Percentiles rank a stretch among this genome's conserved stretches.
Conservation (phyloP, 2,329 filamentous ascomycete species). For the Sphaerulina musiva region DNA sequence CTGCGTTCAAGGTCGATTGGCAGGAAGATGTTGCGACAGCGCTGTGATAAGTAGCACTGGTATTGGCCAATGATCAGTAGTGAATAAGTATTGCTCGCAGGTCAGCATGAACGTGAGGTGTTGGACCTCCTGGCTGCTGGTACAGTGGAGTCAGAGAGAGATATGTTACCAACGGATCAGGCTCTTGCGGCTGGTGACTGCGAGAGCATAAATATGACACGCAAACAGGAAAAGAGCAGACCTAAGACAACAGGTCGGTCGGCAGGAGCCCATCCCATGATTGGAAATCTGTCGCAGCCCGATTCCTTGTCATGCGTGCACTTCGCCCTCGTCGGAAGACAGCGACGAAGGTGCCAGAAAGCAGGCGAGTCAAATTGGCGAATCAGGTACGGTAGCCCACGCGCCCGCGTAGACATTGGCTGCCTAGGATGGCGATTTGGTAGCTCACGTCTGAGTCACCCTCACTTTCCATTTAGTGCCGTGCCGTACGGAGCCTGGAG, state of each 20-base stretch:
- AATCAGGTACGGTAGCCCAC: constrained; percentile 4
- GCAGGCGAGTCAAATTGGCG: constrained; percentile 4
- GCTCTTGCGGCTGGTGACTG: constrained; percentile 17
- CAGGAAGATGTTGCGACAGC: constrained; percentile 1
- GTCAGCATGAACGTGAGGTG: neutral
- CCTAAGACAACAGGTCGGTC: constrained; percentile 14
- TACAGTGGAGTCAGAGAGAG: constrained; percentile 10
- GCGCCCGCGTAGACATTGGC: constrained; percentile 10
- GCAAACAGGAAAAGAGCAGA: constrained; percentile 14
- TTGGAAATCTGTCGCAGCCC: constrained; percentile 10
- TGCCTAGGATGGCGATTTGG: constrained; percentile 2
- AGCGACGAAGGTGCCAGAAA: constrained; percentile 10
- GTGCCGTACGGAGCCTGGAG: too few relatives aligned
- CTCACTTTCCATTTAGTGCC: neutral
- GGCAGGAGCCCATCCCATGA: constrained; percentile 5
- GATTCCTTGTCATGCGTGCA: constrained; percentile 8
- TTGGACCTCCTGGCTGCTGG: constrained; percentile 11
- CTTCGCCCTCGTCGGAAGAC: neutral
- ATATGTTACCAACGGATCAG: constrained; percentile 3
- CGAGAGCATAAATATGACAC: constrained; percentile 13
- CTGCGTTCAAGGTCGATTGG: neutral
- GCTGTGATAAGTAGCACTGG: constrained; percentile 3
- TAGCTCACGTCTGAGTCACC: constrained; percentile 8
- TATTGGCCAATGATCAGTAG: neutral
- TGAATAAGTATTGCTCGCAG: neutral